phyloP scores from a whole-genome alignment of 2,329 filamentous ascomycete genomes.

The Ophiostoma australiae region DNA sequence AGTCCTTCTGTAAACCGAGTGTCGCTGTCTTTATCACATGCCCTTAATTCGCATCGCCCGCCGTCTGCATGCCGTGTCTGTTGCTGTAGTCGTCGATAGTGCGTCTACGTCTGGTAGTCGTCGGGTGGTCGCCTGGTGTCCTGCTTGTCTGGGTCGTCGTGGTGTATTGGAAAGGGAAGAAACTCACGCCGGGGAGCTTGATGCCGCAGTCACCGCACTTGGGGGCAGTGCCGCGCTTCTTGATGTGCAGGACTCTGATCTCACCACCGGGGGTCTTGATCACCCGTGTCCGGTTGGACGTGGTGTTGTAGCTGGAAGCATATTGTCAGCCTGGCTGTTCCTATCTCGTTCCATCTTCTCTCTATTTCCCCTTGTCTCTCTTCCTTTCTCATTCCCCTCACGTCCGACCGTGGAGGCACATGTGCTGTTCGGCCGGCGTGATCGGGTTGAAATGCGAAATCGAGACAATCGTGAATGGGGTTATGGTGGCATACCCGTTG shows the following conservation, averaged over 20 bases:
- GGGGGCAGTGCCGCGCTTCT: constrained; percentile 97
- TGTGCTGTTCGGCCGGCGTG: neutral
- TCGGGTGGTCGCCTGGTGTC: neutral
- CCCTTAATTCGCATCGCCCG: neutral
- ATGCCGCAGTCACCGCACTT: constrained; percentile 99
- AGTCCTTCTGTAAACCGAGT: neutral
- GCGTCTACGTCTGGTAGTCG: neutral
- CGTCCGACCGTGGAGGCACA: neutral
- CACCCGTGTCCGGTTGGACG: constrained; percentile 92
- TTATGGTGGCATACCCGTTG: constrained; percentile 62
- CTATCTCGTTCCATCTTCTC: neutral
- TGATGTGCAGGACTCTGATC: constrained; percentile 96
- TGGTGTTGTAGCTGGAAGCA: constrained; percentile 84
- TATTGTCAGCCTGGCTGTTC: constrained; percentile 15
- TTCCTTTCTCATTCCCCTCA: neutral
- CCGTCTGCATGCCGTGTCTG: neutral
- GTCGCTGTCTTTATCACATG: neutral
- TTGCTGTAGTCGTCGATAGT: neutral
- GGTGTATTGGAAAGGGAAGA: neutral
- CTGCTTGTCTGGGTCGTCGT: neutral
- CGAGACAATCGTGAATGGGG: neutral
- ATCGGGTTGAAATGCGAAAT: neutral
- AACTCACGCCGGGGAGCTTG: constrained; percentile 93
- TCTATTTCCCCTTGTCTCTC: neutral
- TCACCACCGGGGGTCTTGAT: constrained; percentile 95